Evolutionary conservation across 2,329 filamentous ascomycete genomes (phyloP).

Genomic region (Aureobasidium sp.): DNA sequence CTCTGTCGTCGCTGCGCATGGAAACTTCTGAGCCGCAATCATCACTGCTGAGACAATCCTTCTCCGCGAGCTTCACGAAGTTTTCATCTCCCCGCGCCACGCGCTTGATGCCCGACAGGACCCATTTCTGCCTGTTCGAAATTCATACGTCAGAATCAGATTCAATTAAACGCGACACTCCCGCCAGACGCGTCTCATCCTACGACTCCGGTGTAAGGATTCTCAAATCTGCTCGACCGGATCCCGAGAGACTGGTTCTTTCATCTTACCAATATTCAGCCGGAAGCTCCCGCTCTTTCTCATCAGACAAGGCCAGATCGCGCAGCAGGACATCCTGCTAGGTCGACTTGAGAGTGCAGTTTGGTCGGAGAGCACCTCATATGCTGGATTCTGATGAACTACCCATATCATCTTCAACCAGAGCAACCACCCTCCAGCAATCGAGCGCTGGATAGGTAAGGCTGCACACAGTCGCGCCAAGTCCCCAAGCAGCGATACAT

Average conservation of each 20-base stretch:
- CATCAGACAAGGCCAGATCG: not conserved
- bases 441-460: conserved; percentile 19
- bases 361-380: conserved; percentile 1
- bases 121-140: conserved; percentile 1
- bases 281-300: not conserved
- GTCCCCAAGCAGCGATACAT: conserved; percentile 12
- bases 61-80: not conserved
- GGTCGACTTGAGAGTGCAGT: conserved; percentile 1
- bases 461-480: conserved; percentile 12
- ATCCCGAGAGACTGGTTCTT: not conserved
- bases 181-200: conserved; percentile 2
- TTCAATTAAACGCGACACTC: conserved; percentile 12
- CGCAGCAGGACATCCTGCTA: not conserved
- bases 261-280: not conserved
- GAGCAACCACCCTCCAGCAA: conserved; percentile 17
- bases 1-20: conserved; percentile 9
- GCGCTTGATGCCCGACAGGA: conserved; percentile 5
- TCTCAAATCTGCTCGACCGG: not conserved
- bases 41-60: not conserved
- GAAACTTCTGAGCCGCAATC: conserved; percentile 11
- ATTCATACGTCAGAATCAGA: conserved; percentile 13
- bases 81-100: conserved; percentile 1
- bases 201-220: not conserved
- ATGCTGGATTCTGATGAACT: conserved; percentile 17
- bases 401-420: conserved; percentile 16